phyloP scores from a whole-genome alignment of 108 stramenopile genomes.

The Conticribra weissflogii region DNA sequence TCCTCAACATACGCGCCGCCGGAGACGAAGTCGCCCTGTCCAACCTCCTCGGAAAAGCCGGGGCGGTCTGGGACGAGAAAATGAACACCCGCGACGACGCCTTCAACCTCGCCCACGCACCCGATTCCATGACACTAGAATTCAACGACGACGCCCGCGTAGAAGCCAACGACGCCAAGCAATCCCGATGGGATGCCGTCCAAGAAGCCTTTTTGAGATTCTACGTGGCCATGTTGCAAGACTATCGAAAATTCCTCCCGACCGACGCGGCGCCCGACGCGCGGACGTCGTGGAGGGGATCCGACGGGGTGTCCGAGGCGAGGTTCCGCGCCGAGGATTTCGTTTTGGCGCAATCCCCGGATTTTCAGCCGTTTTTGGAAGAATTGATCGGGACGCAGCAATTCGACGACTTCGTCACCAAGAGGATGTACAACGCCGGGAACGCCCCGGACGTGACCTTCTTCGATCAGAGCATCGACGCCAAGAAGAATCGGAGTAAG shows the following conservation, averaged over 20 bases:
- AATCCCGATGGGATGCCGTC: conserved; percentile 77
- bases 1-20: conserved; percentile 20
- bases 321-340: conserved; percentile 63
- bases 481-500: conserved; percentile 81
- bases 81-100: conserved; percentile 69
- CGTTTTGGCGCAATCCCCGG: conserved; percentile 50
- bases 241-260: conserved; percentile 73
- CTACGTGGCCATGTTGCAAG: conserved; percentile 74
- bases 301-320: conserved; percentile 40
- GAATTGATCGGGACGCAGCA: conserved; percentile 76
- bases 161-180: conserved; percentile 39
- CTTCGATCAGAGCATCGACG: conserved; percentile 89
- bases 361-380: conserved; percentile 60
- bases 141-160: conserved; percentile 37
- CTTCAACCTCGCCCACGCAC: conserved; percentile 73
- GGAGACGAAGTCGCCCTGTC: conserved; percentile 26
- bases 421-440: conserved; percentile 73
- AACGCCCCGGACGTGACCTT: conserved; percentile 80
- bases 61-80: conserved; percentile 66
- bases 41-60: conserved; percentile 22
- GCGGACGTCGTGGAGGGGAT: conserved; percentile 34
- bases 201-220: conserved; percentile 88
- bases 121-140: conserved; percentile 44
- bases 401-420: conserved; percentile 88
- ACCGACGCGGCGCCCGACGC: conserved; percentile 3